Evolutionary conservation across 2,329 filamentous ascomycete species (phyloP).

Genomic region (Sphaerulina vaccinii): DNA sequence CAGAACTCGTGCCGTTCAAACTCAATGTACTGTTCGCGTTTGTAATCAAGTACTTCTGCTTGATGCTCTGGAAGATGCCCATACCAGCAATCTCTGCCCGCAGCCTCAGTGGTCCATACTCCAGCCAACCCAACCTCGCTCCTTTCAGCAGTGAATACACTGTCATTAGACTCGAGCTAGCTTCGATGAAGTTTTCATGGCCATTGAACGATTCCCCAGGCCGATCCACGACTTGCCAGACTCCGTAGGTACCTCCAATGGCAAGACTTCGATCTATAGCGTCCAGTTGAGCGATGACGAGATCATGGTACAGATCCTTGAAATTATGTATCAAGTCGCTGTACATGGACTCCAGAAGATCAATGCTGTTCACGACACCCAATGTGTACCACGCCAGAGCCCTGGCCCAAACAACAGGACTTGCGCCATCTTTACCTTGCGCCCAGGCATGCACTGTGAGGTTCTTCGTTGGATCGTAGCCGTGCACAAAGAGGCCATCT

Average conservation of each 20-base stretch:
- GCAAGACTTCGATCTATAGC: conserved; percentile 36
- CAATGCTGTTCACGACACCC: conserved; percentile 51
- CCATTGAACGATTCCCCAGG: conserved; percentile 36
- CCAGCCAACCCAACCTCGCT: conserved; percentile 40
- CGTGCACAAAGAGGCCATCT: conserved; percentile 52
- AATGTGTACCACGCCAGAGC: conserved; percentile 57
- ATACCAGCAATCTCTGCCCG: conserved; percentile 41
- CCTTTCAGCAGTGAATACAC: conserved; percentile 54
- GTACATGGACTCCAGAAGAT: conserved; percentile 38
- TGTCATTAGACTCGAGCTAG: conserved; percentile 59
- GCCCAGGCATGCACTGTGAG: conserved; percentile 60
- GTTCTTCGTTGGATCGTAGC: conserved; percentile 52
- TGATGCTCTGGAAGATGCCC: conserved; percentile 50
- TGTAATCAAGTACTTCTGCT: conserved; percentile 46
- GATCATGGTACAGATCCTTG: conserved; percentile 39
- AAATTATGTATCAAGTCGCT: conserved; percentile 37
- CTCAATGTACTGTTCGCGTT: conserved; percentile 47
- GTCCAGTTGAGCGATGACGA: conserved; percentile 43
- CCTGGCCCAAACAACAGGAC: conserved; percentile 55
- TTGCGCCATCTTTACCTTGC: conserved; percentile 50
- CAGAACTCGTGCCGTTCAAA: conserved; percentile 47
- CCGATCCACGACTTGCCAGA: conserved; percentile 58
- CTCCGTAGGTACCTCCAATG: conserved; percentile 39
- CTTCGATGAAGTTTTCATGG: conserved; percentile 60
- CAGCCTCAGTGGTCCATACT: conserved; percentile 30